These are phyloP conservation scores for Tricholoma saponaceum DNA, from an alignment of 768 basidiomycete genomes.

Conservation along the genomic window DNA sequence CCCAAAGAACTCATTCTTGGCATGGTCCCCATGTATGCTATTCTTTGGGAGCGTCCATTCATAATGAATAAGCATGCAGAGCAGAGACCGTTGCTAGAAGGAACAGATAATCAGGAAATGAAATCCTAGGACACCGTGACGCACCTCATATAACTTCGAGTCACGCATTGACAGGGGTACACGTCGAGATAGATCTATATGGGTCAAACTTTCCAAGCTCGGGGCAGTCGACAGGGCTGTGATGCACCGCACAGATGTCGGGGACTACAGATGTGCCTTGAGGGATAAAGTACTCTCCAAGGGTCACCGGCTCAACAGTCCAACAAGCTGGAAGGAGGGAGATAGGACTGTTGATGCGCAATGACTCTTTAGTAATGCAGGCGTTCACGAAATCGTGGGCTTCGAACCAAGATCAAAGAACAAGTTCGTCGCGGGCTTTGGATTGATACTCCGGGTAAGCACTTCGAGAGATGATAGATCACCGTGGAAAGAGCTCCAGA, in stretches of 20 bases:
- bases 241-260: constrained; percentile 29
- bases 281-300: constrained; percentile 29
- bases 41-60: constrained; percentile 28
- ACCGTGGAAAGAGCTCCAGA: constrained; percentile 33
- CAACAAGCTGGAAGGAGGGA: constrained; percentile 23
- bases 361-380: constrained; percentile 35
- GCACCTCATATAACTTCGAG: constrained; percentile 22
- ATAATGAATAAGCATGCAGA: constrained; percentile 29
- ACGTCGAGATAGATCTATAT: constrained; percentile 21
- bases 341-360: constrained; percentile 31
- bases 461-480: constrained; percentile 31
- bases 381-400: constrained; percentile 30
- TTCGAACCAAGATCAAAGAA: constrained; percentile 25
- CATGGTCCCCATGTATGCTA: constrained; percentile 19
- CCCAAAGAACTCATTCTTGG: constrained; percentile 34
- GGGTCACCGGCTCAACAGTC: constrained; percentile 14
- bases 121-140: not conserved
- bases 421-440: constrained; percentile 32
- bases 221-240: constrained; percentile 22
- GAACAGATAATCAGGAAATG: not conserved
- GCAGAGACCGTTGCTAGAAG: constrained; percentile 27
- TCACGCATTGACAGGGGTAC: constrained; percentile 28
- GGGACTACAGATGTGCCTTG: constrained; percentile 25
- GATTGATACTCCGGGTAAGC: constrained; percentile 34
- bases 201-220: constrained; percentile 27